Conservation (phyloP, 768 basidiomycete genomes). For the Serpula lacrymans region DNA sequence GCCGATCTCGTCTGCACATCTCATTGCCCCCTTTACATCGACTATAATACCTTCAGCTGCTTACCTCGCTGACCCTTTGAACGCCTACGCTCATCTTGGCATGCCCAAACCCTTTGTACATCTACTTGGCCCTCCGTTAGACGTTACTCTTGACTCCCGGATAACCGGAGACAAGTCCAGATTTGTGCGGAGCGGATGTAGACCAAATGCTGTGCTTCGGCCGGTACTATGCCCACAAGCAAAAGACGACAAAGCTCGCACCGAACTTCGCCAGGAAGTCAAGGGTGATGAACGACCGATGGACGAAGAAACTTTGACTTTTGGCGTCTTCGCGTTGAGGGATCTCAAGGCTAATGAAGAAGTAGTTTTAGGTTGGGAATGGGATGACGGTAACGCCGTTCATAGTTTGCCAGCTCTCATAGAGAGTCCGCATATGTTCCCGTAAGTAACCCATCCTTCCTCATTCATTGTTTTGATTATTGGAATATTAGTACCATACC, state of each 20-base stretch:
- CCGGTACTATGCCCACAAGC: slow-evolving; percentile 36
- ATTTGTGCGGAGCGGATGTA: slow-evolving; percentile 54
- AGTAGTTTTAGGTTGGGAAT: slow-evolving; percentile 91
- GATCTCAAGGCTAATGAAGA: slow-evolving; percentile 81
- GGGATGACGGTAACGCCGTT: slow-evolving; percentile 89
- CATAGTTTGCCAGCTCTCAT: slow-evolving; percentile 73
- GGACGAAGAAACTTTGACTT: slow-evolving; percentile 47
- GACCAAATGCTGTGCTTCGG: slow-evolving; percentile 44
- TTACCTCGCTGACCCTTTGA: slow-evolving; percentile 79
- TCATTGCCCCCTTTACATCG: slow-evolving; percentile 64
- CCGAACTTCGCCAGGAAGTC: no score
- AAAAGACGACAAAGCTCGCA: slow-evolving; percentile 14
- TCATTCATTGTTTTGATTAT: slow-evolving; percentile 7
- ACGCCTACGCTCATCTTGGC: slow-evolving; percentile 81
- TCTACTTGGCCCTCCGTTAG: slow-evolving; percentile 71
- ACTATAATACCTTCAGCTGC: slow-evolving; percentile 60
- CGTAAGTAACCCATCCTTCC: slow-evolving; percentile 38
- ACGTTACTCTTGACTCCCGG: slow-evolving; percentile 78
- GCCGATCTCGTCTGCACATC: slow-evolving; percentile 48
- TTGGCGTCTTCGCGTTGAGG: slow-evolving; percentile 77
- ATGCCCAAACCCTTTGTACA: slow-evolving; percentile 85
- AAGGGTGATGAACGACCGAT: no score
- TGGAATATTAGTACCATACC: background rate
- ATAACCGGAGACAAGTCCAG: slow-evolving; percentile 62
- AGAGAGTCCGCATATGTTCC: slow-evolving; percentile 51